Conservation (phyloP, 2,329 filamentous ascomycete genomes). For the Neocatenulostroma microsporum region DNA sequence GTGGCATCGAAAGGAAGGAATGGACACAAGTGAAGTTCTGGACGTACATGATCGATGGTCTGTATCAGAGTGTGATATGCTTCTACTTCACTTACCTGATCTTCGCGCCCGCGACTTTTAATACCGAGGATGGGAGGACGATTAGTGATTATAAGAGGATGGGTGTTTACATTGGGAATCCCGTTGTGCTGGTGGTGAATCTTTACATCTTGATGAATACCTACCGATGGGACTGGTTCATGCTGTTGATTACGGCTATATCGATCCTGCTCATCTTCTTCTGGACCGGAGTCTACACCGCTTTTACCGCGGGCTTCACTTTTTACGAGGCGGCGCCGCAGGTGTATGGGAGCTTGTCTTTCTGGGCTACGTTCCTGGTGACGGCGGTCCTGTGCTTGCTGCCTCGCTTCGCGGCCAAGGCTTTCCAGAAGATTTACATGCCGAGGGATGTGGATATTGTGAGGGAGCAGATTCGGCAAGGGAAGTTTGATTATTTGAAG, state of each 20-base stretch:
- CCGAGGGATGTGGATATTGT: slow-evolving; percentile 92
- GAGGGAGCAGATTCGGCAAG: slow-evolving; percentile 78
- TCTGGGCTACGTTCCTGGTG: slow-evolving; percentile 78
- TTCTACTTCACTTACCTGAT: slow-evolving; percentile 90
- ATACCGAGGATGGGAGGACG: slow-evolving; percentile 63
- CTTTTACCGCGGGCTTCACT: slow-evolving; percentile 48
- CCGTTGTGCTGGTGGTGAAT: slow-evolving; percentile 82
- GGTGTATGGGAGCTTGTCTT: slow-evolving; percentile 71
- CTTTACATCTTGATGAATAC: slow-evolving; percentile 92
- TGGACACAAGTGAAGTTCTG: slow-evolving; percentile 97
- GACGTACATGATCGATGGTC: slow-evolving; percentile 89
- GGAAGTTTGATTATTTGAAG: slow-evolving; percentile 70
- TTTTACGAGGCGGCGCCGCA: slow-evolving; percentile 74
- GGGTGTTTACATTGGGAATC: slow-evolving; percentile 77
- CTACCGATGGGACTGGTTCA: slow-evolving; percentile 97
- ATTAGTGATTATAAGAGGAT: slow-evolving; percentile 75
- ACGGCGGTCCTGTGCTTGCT: slow-evolving; percentile 76
- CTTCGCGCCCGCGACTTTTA: slow-evolving; percentile 60
- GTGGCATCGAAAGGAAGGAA: slow-evolving; percentile 90
- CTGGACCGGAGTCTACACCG: slow-evolving; percentile 86
- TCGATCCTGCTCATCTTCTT: slow-evolving; percentile 86
- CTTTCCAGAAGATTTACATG: slow-evolving; percentile 86
- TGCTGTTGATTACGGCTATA: slow-evolving; percentile 69
- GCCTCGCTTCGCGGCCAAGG: slow-evolving; percentile 79
- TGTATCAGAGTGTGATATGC: slow-evolving; percentile 89